A percentile compares a stretch with the other conserved stretches of the same genome.
These are phyloP conservation scores for Dalbergia cochinchinensis DNA, from an alignment of 306 rosid species.

Conservation along the genomic window DNA sequence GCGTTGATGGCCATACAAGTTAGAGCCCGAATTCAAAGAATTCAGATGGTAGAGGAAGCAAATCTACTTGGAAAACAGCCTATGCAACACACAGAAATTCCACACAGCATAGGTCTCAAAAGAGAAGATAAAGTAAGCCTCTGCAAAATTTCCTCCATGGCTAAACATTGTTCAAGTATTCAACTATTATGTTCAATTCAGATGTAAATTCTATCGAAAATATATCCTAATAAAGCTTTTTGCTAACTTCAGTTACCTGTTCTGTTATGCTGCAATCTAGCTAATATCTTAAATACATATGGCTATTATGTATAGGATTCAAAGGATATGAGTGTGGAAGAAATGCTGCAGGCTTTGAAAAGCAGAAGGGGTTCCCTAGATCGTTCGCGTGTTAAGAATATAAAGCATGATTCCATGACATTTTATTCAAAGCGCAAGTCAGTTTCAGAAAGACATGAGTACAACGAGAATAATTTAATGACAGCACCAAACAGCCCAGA, in stretches of 20 bases:
- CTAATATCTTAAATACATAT: conserved; percentile 2
- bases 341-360: conserved; percentile 52
- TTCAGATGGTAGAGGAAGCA: conserved; percentile 67
- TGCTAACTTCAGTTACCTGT: conserved; percentile 17
- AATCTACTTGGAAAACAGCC: conserved; percentile 45
- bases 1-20: conserved; percentile 92
- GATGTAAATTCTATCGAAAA: neutral
- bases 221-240: conserved; percentile 6
- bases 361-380: conserved; percentile 65
- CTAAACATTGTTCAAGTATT: neutral
- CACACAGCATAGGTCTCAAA: conserved; percentile 27
- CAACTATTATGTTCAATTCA: neutral
- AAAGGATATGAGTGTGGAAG: conserved; percentile 47
- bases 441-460: conserved; percentile 45
- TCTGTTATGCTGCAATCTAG: conserved; percentile 10
- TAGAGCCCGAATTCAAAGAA: conserved; percentile 78
- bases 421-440: conserved; percentile 56
- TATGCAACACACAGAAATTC: conserved; percentile 19
- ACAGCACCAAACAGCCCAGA: conserved; percentile 58
- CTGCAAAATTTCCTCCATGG: neutral
- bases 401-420: conserved; percentile 48
- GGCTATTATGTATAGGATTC: conserved; percentile 53
- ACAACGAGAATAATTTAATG: conserved; percentile 39
- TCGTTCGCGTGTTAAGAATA: conserved; percentile 46
- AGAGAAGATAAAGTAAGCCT: conserved; percentile 53